Evolutionary conservation across 208 protist genomes (phyloP).

Genomic region (Trypanosoma theileri): DNA sequence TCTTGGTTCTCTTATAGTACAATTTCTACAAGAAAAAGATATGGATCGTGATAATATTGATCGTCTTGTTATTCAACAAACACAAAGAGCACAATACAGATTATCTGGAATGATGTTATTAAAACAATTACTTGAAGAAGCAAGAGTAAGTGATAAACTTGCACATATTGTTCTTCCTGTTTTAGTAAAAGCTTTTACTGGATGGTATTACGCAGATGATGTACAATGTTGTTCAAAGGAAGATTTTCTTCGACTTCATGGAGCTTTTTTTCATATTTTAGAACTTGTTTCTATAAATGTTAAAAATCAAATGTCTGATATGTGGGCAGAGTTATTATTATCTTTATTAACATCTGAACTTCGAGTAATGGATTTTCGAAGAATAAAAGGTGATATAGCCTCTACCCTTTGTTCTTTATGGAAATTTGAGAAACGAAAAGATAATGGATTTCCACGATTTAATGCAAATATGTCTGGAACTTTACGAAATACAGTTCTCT

Average conservation of each 20-base stretch:
- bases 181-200: conserved; percentile 74
- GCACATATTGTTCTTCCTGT: conserved; percentile 67
- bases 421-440: conserved; percentile 31
- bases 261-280: conserved; percentile 78
- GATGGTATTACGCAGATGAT: conserved; percentile 82
- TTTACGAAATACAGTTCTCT: conserved; percentile 50
- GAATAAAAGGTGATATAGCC: conserved; percentile 39
- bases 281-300: conserved; percentile 43
- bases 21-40: conserved; percentile 70
- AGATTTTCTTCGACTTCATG: conserved; percentile 71
- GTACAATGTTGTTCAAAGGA: conserved; percentile 85
- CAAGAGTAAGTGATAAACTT: conserved; percentile 45
- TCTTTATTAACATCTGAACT: conserved; percentile 61
- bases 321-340: conserved; percentile 63
- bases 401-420: conserved; percentile 31
- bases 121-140: conserved; percentile 76
- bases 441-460: conserved; percentile 28
- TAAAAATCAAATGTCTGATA: conserved; percentile 16
- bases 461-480: conserved; percentile 56
- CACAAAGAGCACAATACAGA: conserved; percentile 65
- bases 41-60: conserved; percentile 54
- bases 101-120: conserved; percentile 75
- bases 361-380: conserved; percentile 56
- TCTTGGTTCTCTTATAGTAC: conserved; percentile 43
- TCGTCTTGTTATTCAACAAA: conserved; percentile 48